Conservation (phyloP, 2,329 filamentous ascomycete species). For the Calcarisporium arbuscula region DNA sequence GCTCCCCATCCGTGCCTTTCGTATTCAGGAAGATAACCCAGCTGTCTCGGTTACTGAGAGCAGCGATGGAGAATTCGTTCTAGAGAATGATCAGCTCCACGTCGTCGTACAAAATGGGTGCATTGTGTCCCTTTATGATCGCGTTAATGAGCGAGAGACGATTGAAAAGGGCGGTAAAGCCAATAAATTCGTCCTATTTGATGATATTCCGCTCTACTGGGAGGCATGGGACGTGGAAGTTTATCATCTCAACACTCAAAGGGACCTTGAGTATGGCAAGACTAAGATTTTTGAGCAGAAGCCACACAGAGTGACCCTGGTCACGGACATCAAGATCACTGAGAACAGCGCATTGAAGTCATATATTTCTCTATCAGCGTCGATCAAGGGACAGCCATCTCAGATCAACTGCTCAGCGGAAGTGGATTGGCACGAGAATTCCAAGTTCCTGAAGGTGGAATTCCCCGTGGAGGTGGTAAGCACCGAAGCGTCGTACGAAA, state of each 20-base stretch:
- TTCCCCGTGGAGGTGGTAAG: constrained; percentile 90
- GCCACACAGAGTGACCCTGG: constrained; percentile 70
- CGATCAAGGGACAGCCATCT: constrained; percentile 51
- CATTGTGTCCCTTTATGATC: constrained; percentile 81
- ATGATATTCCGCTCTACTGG: constrained; percentile 97
- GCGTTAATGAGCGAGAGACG: constrained; percentile 65
- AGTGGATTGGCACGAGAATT: constrained; percentile 95
- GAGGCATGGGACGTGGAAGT: constrained; percentile 98
- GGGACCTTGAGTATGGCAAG: constrained; percentile 63
- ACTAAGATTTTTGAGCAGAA: constrained; percentile 67
- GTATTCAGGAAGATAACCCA: constrained; percentile 34
- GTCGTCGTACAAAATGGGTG: constrained; percentile 68
- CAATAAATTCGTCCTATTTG: constrained; percentile 89
- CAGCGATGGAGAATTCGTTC: constrained; percentile 60
- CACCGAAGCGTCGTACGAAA: constrained; percentile 91
- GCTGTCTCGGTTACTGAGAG: constrained; percentile 47
- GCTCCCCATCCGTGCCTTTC: constrained; percentile 44
- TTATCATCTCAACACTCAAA: constrained; percentile 81
- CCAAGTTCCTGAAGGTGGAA: constrained; percentile 98
- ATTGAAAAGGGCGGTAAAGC: constrained; percentile 69
- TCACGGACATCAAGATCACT: constrained; percentile 82
- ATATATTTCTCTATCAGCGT: constrained; percentile 71
- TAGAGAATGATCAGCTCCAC: constrained; percentile 71
- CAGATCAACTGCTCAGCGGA: constrained; percentile 75
- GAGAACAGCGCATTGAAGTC: constrained; percentile 81